Evolutionary conservation across 208 protist genomes (phyloP), one percentile per base, ranked within the genome.

Genomic region (Angomonas ambiguus): DNA sequence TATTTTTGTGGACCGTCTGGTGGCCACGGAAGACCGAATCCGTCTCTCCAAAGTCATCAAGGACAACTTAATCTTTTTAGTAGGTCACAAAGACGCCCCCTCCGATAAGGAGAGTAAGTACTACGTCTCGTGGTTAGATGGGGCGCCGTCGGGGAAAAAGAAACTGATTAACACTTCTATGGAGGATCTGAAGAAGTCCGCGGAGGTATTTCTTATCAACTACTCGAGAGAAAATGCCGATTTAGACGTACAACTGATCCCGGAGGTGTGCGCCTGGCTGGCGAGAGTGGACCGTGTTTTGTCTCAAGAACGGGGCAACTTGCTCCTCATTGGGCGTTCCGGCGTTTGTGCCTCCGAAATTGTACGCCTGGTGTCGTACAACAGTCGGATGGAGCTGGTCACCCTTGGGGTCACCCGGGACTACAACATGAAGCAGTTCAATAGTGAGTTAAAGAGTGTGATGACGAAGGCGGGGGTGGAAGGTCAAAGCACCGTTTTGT

Each of bases 281-380:
- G 85, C 97, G 2, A 87, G 86, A 2, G 79, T 98, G n/a, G 98
- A 99, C 77, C 88, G 96, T 62, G 96, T 98, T 1, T 79, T 99
- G 30, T 98, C 95, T 30, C 78, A 91, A 68, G 82, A 95, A 60
- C 90, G 95, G 28, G 95, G 96, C 20, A 97, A 97, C 66, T 66
- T 98, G 28, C 82, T 99, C 22, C 80, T 99, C 13, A 84, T 97
- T n/a, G 97, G 93, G 11, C 87, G 89, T 33, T 86, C 86, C 20
- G 97, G 98, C 27, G 92, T 98, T 18, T 97, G 98, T 53, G 85
- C 92, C 6, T 55, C 95, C 5, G 89, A 93, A 55, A 87, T 97
- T 38, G 82, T 98, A 58, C 79, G 79, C 0, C 77, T 99, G 18
- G 93, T 94, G 5, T 82, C 89, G 18, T 92, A 97, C 83, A 91